Evolutionary conservation across 768 basidiomycete species (phyloP).

Genomic region (Leccinum subtestaceum): DNA sequence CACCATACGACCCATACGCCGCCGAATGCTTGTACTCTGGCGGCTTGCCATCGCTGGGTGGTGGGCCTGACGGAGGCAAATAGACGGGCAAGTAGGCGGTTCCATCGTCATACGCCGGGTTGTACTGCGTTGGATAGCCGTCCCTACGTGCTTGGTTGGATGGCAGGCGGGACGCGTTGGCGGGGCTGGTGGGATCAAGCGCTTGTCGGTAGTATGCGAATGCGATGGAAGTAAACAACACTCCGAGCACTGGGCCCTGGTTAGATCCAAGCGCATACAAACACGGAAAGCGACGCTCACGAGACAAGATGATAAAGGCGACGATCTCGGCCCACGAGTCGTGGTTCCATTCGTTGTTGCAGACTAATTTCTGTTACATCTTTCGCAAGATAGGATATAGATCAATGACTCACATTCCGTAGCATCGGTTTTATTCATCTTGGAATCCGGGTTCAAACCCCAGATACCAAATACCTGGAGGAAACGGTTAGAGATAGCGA

Average conservation of each 20-base stretch:
- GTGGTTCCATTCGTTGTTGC: slow-evolving; percentile 54
- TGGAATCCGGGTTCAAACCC: slow-evolving; percentile 39
- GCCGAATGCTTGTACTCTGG: slow-evolving; percentile 46
- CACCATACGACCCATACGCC: slow-evolving; percentile 28
- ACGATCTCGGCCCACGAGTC: slow-evolving; percentile 71
- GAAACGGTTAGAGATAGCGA: slow-evolving; percentile 17
- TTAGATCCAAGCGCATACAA: background rate
- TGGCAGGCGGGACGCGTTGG: slow-evolving; percentile 47
- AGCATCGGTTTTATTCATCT: slow-evolving; percentile 41
- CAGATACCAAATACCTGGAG: slow-evolving; percentile 50
- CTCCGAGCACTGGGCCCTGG: slow-evolving; percentile 44
- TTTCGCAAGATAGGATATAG: background rate
- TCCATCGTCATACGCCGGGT: slow-evolving; percentile 48
- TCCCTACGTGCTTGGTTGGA: slow-evolving; percentile 36
- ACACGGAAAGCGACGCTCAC: slow-evolving; percentile 39
- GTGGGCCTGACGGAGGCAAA: slow-evolving; percentile 51
- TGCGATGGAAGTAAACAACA: slow-evolving; percentile 62
- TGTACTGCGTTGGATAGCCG: slow-evolving; percentile 52
- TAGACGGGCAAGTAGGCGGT: slow-evolving; percentile 35
- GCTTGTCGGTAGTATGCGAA: slow-evolving; percentile 76
- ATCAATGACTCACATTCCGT: slow-evolving; percentile 39
- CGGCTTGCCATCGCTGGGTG: slow-evolving; percentile 45
- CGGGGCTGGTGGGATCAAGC: slow-evolving; percentile 61
- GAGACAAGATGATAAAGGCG: slow-evolving; percentile 52
- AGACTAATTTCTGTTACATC: slow-evolving; percentile 47